A percentile compares a stretch with the other conserved stretches of the same genome.
Conservation (phyloP, 305 asterid species). For the Fraxinus dipetala region DNA sequence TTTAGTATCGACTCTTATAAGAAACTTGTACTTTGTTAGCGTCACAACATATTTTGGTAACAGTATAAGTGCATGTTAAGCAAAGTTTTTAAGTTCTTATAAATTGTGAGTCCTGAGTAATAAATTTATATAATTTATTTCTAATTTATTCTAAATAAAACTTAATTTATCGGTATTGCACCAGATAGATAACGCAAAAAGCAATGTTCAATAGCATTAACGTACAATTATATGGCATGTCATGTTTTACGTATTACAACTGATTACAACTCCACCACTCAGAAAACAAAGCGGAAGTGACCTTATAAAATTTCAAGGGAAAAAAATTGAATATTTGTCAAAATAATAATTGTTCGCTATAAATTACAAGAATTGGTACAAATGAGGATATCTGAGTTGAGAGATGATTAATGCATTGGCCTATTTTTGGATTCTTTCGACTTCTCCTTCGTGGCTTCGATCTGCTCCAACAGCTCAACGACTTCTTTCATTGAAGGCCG, state of each 20-base stretch:
- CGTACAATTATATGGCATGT: not conserved
- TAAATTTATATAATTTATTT: too few species aligned
- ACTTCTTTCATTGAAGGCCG: constrained; percentile 67
- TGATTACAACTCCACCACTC: not conserved
- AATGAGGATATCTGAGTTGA: not conserved
- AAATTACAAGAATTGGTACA: not conserved
- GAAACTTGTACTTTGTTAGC: too few species aligned
- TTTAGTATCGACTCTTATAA: too few species aligned
- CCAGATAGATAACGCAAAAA: too few species aligned
- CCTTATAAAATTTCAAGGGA: not conserved
- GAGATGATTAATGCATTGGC: constrained; percentile 5
- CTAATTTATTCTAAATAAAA: too few species aligned
- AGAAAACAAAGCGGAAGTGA: too few species aligned
- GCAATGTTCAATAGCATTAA: not conserved
- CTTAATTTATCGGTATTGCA: not conserved
- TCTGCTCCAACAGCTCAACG: constrained; percentile 42
- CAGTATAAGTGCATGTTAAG: too few species aligned
- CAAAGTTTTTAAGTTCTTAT: too few species aligned
- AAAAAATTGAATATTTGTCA: constrained; percentile 2
- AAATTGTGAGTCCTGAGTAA: too few species aligned
- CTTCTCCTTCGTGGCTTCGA: constrained; percentile 41
- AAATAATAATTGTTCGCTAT: not conserved
- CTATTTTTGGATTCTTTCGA: constrained; percentile 27
- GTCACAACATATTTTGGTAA: too few species aligned
- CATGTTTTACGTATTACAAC: not conserved